Conservation (phyloP, 345 rosid genomes). For the Pseudoturritis turrita region DNA sequence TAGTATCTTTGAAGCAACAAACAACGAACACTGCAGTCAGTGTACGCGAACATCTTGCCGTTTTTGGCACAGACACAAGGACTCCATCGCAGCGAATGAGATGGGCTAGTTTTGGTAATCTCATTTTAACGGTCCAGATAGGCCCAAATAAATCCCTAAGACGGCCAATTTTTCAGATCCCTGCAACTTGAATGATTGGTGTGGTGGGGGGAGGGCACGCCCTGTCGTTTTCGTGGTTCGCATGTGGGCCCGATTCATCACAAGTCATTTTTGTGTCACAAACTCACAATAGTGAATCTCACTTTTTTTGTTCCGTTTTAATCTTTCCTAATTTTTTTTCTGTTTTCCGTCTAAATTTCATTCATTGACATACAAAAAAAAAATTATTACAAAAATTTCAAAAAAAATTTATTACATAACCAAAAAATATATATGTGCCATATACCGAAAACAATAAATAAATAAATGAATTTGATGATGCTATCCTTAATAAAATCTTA, state of each 20-base stretch:
- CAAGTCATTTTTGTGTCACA: not conserved
- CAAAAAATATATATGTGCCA: too few relatives aligned
- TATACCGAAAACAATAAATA: too few relatives aligned
- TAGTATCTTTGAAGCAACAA: not conserved
- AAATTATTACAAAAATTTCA: too few relatives aligned
- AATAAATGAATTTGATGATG: too few relatives aligned
- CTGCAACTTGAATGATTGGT: not conserved
- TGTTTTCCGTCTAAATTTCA: too few relatives aligned
- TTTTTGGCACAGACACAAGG: slow-evolving; percentile 5
- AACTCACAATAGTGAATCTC: not conserved
- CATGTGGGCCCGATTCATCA: not conserved
- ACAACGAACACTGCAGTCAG: not conserved
- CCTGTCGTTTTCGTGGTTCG: not conserved
- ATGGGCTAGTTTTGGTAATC: not conserved
- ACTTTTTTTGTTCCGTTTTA: not conserved
- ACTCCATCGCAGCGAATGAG: not conserved
- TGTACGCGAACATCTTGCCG: not conserved
- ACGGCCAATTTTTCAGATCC: not conserved
- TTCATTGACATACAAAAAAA: too few relatives aligned
- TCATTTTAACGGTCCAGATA: not conserved
- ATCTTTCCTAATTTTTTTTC: too few relatives aligned
- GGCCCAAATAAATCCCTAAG: not conserved
- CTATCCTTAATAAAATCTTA: too few relatives aligned
- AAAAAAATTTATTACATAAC: too few relatives aligned
- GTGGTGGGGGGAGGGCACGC: not conserved